Percentiles rank a stretch among this genome's conserved stretches.
Evolutionary conservation across 2,329 filamentous ascomycete species (phyloP).

Genomic region (Neofusicoccum parvum): DNA sequence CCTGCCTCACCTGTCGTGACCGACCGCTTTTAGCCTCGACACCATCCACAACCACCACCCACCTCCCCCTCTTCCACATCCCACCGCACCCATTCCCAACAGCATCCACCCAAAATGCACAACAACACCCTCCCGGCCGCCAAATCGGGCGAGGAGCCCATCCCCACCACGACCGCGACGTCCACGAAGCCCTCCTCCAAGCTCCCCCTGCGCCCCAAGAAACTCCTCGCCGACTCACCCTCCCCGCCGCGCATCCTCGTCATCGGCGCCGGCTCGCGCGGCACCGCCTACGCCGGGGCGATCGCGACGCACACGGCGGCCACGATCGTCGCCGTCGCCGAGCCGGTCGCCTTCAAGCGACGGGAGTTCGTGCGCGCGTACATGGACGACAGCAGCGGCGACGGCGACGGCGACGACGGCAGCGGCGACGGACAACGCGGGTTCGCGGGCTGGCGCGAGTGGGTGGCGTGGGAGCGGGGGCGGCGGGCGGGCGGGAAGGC

Average conservation of each 20-base stretch:
- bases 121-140: too few species aligned
- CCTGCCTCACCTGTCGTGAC: background rate
- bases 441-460: conserved; percentile 75
- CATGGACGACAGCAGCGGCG: conserved; percentile 49
- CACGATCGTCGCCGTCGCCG: conserved; percentile 75
- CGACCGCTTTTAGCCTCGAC: too few species aligned
- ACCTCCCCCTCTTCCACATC: too few species aligned
- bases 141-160: too few species aligned
- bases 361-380: conserved; percentile 68
- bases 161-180: background rate
- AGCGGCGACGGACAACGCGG: background rate
- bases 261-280: conserved; percentile 43
- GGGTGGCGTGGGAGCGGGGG: conserved; percentile 69
- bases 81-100: too few species aligned
- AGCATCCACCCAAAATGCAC: too few species aligned
- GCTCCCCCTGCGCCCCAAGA: background rate
- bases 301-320: conserved; percentile 46
- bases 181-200: background rate
- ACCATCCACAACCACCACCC: too few species aligned
- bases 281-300: conserved; percentile 38
- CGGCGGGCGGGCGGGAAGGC: conserved; percentile 55
- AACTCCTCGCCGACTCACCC: conserved; percentile 6
- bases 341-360: conserved; percentile 78
- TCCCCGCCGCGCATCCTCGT: conserved; percentile 33
- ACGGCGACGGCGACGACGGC: background rate